Percentiles rank a stretch among this genome's conserved stretches.
phyloP scores from a whole-genome alignment of 306 rosid genomes.

The apple (Malus domestica) region DNA sequence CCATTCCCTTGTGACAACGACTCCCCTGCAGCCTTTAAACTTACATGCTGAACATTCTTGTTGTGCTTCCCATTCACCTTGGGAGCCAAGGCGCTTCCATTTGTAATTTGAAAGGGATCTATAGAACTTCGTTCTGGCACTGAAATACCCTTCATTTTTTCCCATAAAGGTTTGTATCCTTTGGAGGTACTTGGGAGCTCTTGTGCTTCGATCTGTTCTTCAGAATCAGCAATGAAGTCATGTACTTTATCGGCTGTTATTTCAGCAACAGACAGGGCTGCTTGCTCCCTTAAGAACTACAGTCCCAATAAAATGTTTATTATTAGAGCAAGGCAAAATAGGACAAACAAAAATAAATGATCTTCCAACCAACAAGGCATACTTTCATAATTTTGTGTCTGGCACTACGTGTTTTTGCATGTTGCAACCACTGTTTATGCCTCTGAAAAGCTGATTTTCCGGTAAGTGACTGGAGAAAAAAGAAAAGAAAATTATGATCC shows the following conservation, averaged over 20 bases:
- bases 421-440: conserved; percentile 96
- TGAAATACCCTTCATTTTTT: conserved; percentile 34
- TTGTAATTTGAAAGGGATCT: conserved; percentile 30
- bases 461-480: conserved; percentile 68
- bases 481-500: conserved; percentile 21
- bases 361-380: conserved; percentile 22
- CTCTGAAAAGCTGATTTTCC: conserved; percentile 96
- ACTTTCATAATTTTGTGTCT: conserved; percentile 99
- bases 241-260: conserved; percentile 78
- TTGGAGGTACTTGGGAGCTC: conserved; percentile 38
- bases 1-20: conserved; percentile 53
- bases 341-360: neutral
- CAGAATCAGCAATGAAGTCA: conserved; percentile 68
- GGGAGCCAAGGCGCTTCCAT: conserved; percentile 60
- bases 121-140: conserved; percentile 34
- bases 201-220: conserved; percentile 63
- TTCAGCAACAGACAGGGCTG: conserved; percentile 82
- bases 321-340: conserved; percentile 7
- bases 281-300: conserved; percentile 95
- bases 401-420: conserved; percentile 98
- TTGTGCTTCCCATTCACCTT: conserved; percentile 86
- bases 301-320: conserved; percentile 24
- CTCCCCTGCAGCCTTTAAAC: conserved; percentile 58
- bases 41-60: conserved; percentile 50
- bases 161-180: conserved; percentile 46